Evolutionary conservation across 106 monocot genomes (phyloP), one percentile per base, ranked within the genome.

Genomic region (Xerophyta viscosa): DNA sequence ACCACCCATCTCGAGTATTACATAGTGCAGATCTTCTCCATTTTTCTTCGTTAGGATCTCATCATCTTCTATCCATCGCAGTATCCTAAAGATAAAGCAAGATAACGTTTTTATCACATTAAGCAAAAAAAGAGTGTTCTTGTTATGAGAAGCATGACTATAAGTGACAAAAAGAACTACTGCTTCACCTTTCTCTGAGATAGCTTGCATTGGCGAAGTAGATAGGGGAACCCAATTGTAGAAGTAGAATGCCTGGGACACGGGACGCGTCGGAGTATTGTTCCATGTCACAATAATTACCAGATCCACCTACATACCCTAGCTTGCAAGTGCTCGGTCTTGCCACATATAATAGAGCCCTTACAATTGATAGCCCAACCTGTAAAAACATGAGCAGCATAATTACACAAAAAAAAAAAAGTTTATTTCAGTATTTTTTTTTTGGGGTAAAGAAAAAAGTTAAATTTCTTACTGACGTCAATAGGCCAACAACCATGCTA

Each of bases 321-420:
- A 93, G 64, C 59, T 87, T 87, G 54, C 73, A 75, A 15, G 87
- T 73, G 1, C 8, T 42, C 17, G 92, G 92, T 57, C 92, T 80
- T 2, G 92, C 92, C 14, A 93, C 56, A 17, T 77, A 59, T 12
- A 87, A 24, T 18, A 93, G 54, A 37, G 83, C 79, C 63, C 84
- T 71, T 14, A 88, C 8, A 28, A 93, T 62, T 0, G 84, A 88
- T 5, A 88, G 13, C 2, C 71, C 67, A 3, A 93, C 77, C 88
- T 93, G 58, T n/a, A n/a, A n/a, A n/a, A n/a, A n/a, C n/a, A n/a
- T n/a, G n/a, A n/a, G n/a, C n/a, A n/a, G n/a, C n/a, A n/a, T n/a
- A n/a, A n/a, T n/a, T n/a, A n/a, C n/a, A n/a, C n/a, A 20, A 21
- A 24, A 26, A 42, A 7, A 27, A 25, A 27, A 33, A 33, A 33